Base-by-base conservation (phyloP, 2,329 filamentous ascomycete genomes). In the Ceratocystis eucalypticola region DNA sequence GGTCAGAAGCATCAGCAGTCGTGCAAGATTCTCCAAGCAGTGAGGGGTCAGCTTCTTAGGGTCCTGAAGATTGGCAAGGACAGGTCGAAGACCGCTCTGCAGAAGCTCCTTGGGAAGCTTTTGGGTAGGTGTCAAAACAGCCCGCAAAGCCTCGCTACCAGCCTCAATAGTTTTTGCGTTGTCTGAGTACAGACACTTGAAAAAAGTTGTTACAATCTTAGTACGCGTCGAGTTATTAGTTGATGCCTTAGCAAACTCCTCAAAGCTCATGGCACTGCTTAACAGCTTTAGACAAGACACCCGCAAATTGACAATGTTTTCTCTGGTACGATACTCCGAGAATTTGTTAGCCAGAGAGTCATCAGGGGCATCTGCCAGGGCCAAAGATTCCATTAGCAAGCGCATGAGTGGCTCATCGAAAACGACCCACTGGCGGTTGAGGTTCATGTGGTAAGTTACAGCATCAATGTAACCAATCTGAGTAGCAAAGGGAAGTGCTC, bases 391-490 rank as follows among this genome's bases (percentile, higher is more conserved):
- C 83, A 95, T 89, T 68, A 99, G 82, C 53, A 99, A 79, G 57
- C 94, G 84, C 70, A 94, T 96, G 30, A 97, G 81, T 69, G 92
- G 86, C 62, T 97, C 93, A 70, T 96, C 94, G 74, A 97, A 96
- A 6, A 87, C 85, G 30, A 99, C 85, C 72, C 96, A 93, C 70
- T 94, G 88, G 62, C 88, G 86, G 74, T 95, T 93, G 62, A 99
- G 80, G 66, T 88, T 87, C 78, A 99, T 84, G 73, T 95, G 95
- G 75, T 95, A 99, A 0, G 91, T 96, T 73, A 99, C 91, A 0
- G 94, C 94, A 74, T 99, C 95, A 71, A 99, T 96, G 73, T 96
- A 97, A 3, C 94, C 95, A 70, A 99, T 99, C 77, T 99, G 95
- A 2, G 91, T 93, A 4, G 90, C 83, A 73, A 99, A 99, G 0